Evolutionary conservation across 2,329 filamentous ascomycete genomes (phyloP), one percentile per base, ranked within the genome.

Genomic region (Penicillium corylophilum): DNA sequence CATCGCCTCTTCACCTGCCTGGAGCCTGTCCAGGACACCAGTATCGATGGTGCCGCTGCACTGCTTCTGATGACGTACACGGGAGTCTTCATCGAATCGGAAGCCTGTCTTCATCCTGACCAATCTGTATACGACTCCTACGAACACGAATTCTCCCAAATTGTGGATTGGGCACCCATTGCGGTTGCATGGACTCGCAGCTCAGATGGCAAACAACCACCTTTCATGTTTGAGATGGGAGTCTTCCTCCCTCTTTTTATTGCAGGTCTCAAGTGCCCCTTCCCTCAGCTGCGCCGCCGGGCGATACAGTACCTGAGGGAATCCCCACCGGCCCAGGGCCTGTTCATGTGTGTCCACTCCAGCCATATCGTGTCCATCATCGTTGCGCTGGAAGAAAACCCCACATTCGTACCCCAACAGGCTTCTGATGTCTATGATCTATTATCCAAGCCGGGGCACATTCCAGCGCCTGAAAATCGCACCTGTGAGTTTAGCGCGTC

Each of bases 191-290:
- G 44, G 5, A 60, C 56, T 10, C 46, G 48, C 20, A 50, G 36
- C 12, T 23, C 46, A 3, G 51, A 58, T 28, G 59, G 53, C 12
- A 44, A 48, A 24, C 59, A 61, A 20, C 59, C 57, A 2, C 46
- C 46, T 2, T 58, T 61, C 38, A 55, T 46, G 43, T 60, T 61
- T 10, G 59, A 61, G 33, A 55, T 52, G 43, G 56, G 59, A 5
- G 49, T 61, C 3, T 61, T 59, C 22, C 55, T 61, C 16, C 57
- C 59, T 10, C 55, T 56, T 7, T 60, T 60, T 23, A 58, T 61
- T 26, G 56, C 59, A 5, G 53, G 50, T 2, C 55, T 60, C 12
- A 60, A 58, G 31, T 60, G 53, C 22, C 52, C 52, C 2, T 46
- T 48, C 12, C 57, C 57, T 22, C 29, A 46, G n/a, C 5, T 56